phyloP scores from a whole-genome alignment of 2,329 filamentous ascomycete genomes.

The Hymenoscyphus albidus region DNA sequence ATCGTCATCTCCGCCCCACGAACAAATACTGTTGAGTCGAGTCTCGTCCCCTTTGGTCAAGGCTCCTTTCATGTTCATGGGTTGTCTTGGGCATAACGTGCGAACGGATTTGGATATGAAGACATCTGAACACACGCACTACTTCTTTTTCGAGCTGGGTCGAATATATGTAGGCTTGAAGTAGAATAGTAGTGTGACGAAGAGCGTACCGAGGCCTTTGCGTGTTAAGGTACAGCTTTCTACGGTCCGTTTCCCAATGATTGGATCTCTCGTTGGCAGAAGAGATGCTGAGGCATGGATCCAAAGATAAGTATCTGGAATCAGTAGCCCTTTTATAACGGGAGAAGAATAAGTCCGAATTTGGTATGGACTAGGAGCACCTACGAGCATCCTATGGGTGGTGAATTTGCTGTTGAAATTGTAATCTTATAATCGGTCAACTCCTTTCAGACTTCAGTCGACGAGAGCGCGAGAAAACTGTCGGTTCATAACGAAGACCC shows the following conservation, averaged over 20 bases:
- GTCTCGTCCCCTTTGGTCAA: conserved; percentile 4
- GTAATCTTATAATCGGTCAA: conserved; percentile 19
- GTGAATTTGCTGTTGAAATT: conserved; percentile 16
- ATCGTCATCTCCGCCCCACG: conserved; percentile 9
- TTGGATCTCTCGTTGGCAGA: conserved; percentile 4
- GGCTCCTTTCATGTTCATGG: conserved; percentile 14
- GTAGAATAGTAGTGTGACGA: no score
- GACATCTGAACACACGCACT: conserved; percentile 8
- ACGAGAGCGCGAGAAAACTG: conserved; percentile 8
- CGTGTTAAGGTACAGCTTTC: neutral
- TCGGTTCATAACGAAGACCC: conserved; percentile 22
- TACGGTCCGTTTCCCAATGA: neutral
- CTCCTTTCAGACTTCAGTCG: conserved; percentile 15
- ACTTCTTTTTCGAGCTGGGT: conserved; percentile 31
- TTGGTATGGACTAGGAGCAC: no score
- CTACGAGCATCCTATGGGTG: conserved; percentile 10
- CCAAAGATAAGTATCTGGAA: conserved; percentile 6
- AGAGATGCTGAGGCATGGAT: conserved; percentile 9
- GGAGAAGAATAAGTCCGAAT: conserved; percentile 8
- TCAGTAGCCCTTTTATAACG: conserved; percentile 24
- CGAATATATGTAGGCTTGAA: conserved; percentile 7
- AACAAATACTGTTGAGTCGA: conserved; percentile 10
- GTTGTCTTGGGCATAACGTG: conserved; percentile 12
- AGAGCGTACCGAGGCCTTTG: neutral
- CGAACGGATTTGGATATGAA: conserved; percentile 3